These are phyloP conservation scores for Amanita exitialis DNA, from an alignment of 768 basidiomycete genomes.

Conservation along the genomic window DNA sequence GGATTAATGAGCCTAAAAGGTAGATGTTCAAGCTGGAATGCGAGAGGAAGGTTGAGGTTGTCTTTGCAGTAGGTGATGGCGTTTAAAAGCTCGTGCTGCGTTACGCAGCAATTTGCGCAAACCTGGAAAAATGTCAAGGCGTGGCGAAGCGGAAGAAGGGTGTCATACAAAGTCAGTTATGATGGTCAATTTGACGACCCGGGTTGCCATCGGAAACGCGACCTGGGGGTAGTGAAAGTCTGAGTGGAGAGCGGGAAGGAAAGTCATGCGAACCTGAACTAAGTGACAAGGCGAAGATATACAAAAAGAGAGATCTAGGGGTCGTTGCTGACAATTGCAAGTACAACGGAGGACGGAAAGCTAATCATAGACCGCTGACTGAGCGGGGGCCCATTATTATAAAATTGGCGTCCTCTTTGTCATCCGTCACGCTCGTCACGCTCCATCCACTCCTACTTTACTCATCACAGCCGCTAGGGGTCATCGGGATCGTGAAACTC, in stretches of 20 bases:
- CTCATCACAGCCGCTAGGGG: slow-evolving; percentile 6
- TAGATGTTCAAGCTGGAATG: slow-evolving; percentile 41
- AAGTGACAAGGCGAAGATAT: slow-evolving; percentile 17
- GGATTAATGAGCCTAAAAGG: slow-evolving; percentile 39
- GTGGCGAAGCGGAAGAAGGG: slow-evolving; percentile 3
- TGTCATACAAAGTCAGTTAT: slow-evolving; percentile 38
- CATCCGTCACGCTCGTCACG: slow-evolving; percentile 2
- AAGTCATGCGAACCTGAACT: slow-evolving; percentile 10
- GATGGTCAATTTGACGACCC: slow-evolving; percentile 36
- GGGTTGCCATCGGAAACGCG: slow-evolving; percentile 23
- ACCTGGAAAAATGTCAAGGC: slow-evolving; percentile 20
- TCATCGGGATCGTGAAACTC: slow-evolving; percentile 28
- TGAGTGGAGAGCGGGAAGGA: background rate
- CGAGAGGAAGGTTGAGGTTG: slow-evolving; percentile 33
- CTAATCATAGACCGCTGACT: slow-evolving; percentile 21
- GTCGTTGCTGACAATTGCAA: slow-evolving; percentile 20
- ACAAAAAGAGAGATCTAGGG: slow-evolving; percentile 16
- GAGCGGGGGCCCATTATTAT: slow-evolving; percentile 13
- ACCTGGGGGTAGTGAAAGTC: slow-evolving; percentile 6
- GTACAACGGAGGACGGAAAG: slow-evolving; percentile 14
- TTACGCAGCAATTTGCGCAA: slow-evolving; percentile 43
- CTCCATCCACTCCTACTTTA: background rate
- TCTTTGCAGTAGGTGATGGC: slow-evolving; percentile 40
- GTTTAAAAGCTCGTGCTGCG: slow-evolving; percentile 40
- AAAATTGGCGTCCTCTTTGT: slow-evolving; percentile 2